Evolutionary conservation across 768 basidiomycete species (phyloP).

Genomic region (Neoboletus magnificus): DNA sequence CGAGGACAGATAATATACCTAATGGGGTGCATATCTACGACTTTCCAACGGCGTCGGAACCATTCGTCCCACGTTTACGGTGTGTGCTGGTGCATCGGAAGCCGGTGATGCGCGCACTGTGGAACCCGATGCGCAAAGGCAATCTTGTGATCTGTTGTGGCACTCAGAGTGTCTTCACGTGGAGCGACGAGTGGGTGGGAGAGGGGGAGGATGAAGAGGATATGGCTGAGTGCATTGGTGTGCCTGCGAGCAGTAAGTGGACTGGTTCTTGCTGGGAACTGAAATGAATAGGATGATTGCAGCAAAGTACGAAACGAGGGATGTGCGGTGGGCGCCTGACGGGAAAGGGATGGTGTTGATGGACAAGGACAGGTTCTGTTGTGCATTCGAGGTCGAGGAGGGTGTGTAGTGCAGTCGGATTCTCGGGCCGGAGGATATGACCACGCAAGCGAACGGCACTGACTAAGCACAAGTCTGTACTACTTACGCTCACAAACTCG

Average conservation of each 20-base stretch:
- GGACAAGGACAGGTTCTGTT: slow-evolving; percentile 80
- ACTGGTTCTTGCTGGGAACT: neutral
- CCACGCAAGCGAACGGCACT: slow-evolving; percentile 3
- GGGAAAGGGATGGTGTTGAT: slow-evolving; percentile 76
- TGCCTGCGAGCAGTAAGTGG: slow-evolving; percentile 71
- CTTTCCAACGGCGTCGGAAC: slow-evolving; percentile 60
- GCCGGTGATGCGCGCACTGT: slow-evolving; percentile 62
- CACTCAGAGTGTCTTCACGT: slow-evolving; percentile 63
- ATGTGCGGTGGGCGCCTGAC: slow-evolving; percentile 80
- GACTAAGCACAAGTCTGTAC: slow-evolving; percentile 17
- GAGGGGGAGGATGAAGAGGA: slow-evolving; percentile 60
- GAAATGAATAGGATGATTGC: neutral
- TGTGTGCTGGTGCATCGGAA: slow-evolving; percentile 64
- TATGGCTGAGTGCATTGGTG: slow-evolving; percentile 86
- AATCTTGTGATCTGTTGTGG: slow-evolving; percentile 67
- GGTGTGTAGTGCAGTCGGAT: neutral
- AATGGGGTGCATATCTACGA: slow-evolving; percentile 64
- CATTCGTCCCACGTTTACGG: slow-evolving; percentile 58
- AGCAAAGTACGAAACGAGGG: slow-evolving; percentile 71
- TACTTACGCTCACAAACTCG: neutral
- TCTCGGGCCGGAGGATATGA: neutral
- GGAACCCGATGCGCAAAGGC: slow-evolving; percentile 85
- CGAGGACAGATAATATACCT: slow-evolving; percentile 54
- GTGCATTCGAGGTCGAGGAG: slow-evolving; percentile 75
- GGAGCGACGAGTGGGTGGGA: slow-evolving; percentile 80